phyloP scores from a whole-genome alignment of 139 green algal genomes.

The Chlamydomonas sp. region DNA sequence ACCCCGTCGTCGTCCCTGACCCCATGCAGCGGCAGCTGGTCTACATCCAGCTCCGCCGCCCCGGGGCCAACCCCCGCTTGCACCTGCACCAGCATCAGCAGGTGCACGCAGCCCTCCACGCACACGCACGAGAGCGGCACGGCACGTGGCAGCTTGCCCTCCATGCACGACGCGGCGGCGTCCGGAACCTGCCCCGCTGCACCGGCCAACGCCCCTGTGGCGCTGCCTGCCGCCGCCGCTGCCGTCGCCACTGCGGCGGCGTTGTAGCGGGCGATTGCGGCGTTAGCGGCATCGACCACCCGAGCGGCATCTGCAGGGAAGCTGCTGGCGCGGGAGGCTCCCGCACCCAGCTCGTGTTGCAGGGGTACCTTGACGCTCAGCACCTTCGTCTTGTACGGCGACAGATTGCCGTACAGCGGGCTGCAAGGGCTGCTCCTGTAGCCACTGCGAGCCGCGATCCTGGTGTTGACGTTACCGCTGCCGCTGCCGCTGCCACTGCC shows the following conservation, averaged over 20 bases:
- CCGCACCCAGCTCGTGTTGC: background rate
- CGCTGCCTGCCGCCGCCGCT: too few species aligned
- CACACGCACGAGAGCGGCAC: too few species aligned
- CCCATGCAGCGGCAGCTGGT: too few species aligned
- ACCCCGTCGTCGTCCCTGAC: too few species aligned
- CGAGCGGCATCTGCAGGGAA: too few species aligned
- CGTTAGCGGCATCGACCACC: background rate
- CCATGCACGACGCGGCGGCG: background rate
- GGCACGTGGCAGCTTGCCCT: background rate
- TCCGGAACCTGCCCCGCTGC: background rate
- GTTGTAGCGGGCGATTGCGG: background rate
- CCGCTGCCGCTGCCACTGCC: background rate
- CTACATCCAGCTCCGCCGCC: too few species aligned
- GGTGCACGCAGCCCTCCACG: too few species aligned
- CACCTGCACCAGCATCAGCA: too few species aligned
- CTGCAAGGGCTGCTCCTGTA: background rate
- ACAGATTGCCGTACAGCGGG: too few species aligned
- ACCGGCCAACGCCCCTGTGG: background rate
- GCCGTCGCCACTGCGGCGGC: too few species aligned
- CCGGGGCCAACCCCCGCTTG: too few species aligned
- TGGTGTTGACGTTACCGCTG: background rate
- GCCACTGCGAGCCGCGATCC: background rate
- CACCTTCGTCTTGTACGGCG: background rate
- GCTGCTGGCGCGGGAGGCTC: background rate
- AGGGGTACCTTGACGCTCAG: constrained; percentile 5